Conservation (phyloP, 2,329 filamentous ascomycete species). For the Thermoascus crustaceus region DNA sequence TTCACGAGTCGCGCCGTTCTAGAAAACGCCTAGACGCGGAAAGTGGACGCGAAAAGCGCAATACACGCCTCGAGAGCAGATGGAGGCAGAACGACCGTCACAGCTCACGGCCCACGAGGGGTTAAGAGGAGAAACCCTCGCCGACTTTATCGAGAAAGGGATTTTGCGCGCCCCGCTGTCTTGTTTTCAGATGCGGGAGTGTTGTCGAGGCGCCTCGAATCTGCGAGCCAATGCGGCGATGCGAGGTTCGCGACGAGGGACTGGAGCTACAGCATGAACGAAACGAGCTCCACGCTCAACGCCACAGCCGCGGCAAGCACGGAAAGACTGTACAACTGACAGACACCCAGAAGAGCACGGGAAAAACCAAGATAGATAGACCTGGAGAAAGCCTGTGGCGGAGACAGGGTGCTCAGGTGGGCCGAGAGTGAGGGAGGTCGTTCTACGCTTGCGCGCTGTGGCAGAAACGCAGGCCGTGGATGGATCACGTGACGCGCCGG, state of each 20-base stretch:
- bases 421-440: slow-evolving; percentile 15
- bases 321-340: slow-evolving; percentile 1
- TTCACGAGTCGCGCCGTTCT: slow-evolving; percentile 17
- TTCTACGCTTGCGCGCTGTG: slow-evolving; percentile 21
- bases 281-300: slow-evolving; percentile 6
- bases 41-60: slow-evolving; percentile 13
- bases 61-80: slow-evolving; percentile 8
- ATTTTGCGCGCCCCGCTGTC: background rate
- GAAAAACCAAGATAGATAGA: slow-evolving; percentile 3
- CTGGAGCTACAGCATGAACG: too few relatives aligned
- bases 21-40: slow-evolving; percentile 8
- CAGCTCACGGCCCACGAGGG: background rate
- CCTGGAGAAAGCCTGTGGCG: slow-evolving; percentile 1
- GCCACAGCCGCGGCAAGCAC: slow-evolving; percentile 8
- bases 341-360: slow-evolving; percentile 1
- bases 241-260: slow-evolving; percentile 9
- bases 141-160: background rate
- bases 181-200: background rate
- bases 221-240: slow-evolving; percentile 3
- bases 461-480: slow-evolving; percentile 25
- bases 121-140: too few relatives aligned
- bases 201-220: background rate
- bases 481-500: slow-evolving; percentile 23
- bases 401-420: slow-evolving; percentile 2
- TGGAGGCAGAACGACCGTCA: background rate